Conservation (phyloP, 1,284 basidiomycete species). For the Rhodotorula sp. region DNA sequence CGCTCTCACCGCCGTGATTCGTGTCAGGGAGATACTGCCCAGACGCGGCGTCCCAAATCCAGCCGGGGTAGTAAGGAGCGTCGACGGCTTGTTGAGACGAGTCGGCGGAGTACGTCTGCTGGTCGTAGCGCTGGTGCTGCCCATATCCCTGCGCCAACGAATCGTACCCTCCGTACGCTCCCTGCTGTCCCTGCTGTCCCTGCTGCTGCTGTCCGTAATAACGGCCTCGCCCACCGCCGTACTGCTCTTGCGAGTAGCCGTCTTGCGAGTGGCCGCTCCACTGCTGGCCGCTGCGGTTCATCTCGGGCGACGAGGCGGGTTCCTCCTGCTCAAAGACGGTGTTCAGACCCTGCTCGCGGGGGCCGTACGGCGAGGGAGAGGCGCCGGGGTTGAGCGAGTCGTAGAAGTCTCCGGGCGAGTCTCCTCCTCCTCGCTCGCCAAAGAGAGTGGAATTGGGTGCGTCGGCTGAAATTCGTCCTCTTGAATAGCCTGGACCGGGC, state of each 20-base stretch:
- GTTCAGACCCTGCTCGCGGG: slow-evolving; percentile 16
- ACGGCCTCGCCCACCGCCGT: neutral
- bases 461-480: neutral
- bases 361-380: neutral
- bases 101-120: neutral
- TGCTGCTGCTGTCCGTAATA: slow-evolving; percentile 15
- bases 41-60: slow-evolving; percentile 31
- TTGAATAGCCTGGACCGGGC: slow-evolving; percentile 5
- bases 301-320: slow-evolving; percentile 25
- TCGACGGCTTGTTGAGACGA: slow-evolving; percentile 5
- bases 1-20: neutral
- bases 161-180: neutral
- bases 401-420: neutral
- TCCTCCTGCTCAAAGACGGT: slow-evolving; percentile 38
- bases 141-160: neutral
- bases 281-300: slow-evolving; percentile 15
- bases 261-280: slow-evolving; percentile 8
- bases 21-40: slow-evolving; percentile 36
- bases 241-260: slow-evolving; percentile 5
- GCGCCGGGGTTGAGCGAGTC: neutral
- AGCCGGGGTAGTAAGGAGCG: slow-evolving; percentile 36
- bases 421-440: too few relatives aligned
- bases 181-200: neutral
- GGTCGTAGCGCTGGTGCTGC: neutral
- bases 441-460: neutral